Conservation (phyloP, 768 basidiomycete species). For the Tulasnella sp. region DNA sequence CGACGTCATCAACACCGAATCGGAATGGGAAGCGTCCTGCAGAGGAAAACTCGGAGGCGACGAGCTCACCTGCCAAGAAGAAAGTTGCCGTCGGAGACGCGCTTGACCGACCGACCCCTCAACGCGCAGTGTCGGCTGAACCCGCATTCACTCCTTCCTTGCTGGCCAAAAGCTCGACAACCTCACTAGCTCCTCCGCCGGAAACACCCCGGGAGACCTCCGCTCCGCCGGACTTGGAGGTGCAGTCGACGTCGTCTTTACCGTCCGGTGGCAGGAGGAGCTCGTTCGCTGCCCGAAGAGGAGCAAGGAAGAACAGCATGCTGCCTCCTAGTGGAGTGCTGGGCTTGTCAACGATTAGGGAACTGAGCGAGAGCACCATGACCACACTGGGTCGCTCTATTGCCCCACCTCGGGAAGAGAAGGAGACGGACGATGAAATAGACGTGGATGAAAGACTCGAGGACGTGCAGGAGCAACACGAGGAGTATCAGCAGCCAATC, state of each 20-base stretch:
- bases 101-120: background rate
- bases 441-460: background rate
- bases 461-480: background rate
- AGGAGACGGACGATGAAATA: background rate
- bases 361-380: no score
- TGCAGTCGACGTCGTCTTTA: no score
- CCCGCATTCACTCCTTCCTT: background rate
- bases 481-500: no score
- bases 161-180: background rate
- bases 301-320: no score
- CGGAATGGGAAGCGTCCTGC: background rate
- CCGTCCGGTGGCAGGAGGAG: no score
- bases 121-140: background rate
- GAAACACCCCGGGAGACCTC: background rate
- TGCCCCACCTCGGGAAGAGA: background rate
- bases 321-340: no score
- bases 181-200: background rate
- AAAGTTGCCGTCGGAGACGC: background rate
- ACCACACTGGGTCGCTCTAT: no score
- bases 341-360: no score
- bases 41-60: background rate
- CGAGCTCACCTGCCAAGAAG: background rate
- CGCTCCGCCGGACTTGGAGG: conserved; percentile 9
- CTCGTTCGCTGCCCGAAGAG: no score
- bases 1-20: background rate